These are phyloP conservation scores for Claviceps purpurea DNA, from an alignment of 2,329 filamentous ascomycete species.

Conservation along the genomic window DNA sequence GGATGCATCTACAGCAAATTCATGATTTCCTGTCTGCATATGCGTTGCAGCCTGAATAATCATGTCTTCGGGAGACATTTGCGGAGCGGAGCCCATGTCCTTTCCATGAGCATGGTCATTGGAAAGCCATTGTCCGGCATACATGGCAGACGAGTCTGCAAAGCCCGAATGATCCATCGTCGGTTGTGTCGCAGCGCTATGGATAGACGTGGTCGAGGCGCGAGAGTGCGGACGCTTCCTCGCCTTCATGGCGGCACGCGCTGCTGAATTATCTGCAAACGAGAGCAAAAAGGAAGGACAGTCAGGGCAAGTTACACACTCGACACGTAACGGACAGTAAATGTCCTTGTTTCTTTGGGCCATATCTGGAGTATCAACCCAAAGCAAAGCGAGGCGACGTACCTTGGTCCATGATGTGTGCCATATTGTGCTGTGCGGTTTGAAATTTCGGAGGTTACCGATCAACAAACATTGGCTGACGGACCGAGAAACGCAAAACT, in stretches of 20 bases:
- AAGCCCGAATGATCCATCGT: slow-evolving; percentile 35
- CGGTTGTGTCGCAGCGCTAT: slow-evolving; percentile 38
- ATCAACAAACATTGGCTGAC: slow-evolving; percentile 28
- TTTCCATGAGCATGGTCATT: slow-evolving; percentile 30
- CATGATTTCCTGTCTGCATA: slow-evolving; percentile 37
- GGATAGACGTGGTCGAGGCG: slow-evolving; percentile 43
- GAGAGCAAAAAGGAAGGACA: not conserved
- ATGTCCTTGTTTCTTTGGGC: slow-evolving; percentile 3
- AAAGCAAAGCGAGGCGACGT: slow-evolving; percentile 12
- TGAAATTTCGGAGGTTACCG: slow-evolving; percentile 14
- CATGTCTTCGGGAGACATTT: slow-evolving; percentile 45
- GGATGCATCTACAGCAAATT: slow-evolving; percentile 34
- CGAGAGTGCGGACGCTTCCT: slow-evolving; percentile 39
- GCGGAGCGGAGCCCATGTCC: slow-evolving; percentile 27
- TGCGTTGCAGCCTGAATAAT: slow-evolving; percentile 44
- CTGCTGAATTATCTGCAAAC: slow-evolving; percentile 16
- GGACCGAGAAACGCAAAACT: slow-evolving; percentile 6
- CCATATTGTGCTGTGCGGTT: slow-evolving; percentile 11
- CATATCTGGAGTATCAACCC: slow-evolving; percentile 1
- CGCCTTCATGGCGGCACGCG: slow-evolving; percentile 24
- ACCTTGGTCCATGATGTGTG: slow-evolving; percentile 23
- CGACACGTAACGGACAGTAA: not conserved
- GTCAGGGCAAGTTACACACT: slow-evolving; percentile 5
- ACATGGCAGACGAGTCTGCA: slow-evolving; percentile 29
- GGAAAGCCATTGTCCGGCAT: slow-evolving; percentile 35